Evolutionary conservation across 306 rosid genomes (phyloP), one percentile per base, ranked within the genome.

Genomic region (Amphicarpaea edgeworthii): DNA sequence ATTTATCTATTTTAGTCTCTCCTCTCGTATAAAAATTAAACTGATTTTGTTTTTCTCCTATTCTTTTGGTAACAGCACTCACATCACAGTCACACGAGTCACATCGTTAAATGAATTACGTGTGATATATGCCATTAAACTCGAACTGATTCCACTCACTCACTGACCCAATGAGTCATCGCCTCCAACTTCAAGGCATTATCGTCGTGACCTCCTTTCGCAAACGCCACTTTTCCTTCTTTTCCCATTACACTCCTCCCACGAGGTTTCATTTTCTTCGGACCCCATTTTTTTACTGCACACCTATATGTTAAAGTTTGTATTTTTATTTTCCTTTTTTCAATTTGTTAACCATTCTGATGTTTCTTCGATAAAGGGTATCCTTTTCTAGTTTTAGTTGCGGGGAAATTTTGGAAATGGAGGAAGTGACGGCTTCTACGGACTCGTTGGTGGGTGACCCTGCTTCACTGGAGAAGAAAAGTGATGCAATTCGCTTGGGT

Each of bases 401-500:
- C 65, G 72, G 66, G 17, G 77, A 80, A 46, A 49, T 32, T 46
- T 70, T 72, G 62, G 66, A 72, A 70, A 91, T 91, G 96, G 86
- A 66, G 63, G 81, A 58, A 43, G 59, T 51, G 47, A 73, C 62
- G 61, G 47, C 7, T 16, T 71, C 38, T 41, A 64, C 85, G 8
- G 88, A 81, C 67, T 46, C 55, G 53, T 47, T 83, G 7, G 82
- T 83, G 68, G 80, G 49, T 75, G 85, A 86, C 76, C 77, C 86
- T 64, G 65, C 71, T 38, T 77, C 50, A 10, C 81, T 91, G 38
- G 82, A 73, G 40, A 57, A 68, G 41, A 91, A 91, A 82, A 79
- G 85, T 37, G 41, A 76, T 5, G 86, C 89, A n/a, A 85, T 91
- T 82, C 88, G 93, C 32, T 72, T 12, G 37, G 87, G 72, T 34